Evolutionary conservation across 352 stramenopile species (phyloP).

Genomic region (Phytopythium oedochilum): DNA sequence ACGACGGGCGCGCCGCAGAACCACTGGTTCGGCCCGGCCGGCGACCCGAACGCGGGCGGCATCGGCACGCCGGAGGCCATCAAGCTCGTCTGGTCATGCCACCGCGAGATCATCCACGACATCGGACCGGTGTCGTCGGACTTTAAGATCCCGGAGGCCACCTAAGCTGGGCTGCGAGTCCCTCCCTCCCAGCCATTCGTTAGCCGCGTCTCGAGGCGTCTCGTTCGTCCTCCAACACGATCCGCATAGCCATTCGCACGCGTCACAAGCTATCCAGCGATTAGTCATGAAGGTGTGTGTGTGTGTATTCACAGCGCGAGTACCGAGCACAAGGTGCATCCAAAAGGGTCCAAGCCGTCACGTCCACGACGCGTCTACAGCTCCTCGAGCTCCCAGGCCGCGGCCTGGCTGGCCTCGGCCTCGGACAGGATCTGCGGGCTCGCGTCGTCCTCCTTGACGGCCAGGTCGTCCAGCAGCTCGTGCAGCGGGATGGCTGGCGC

Average conservation of each 20-base stretch:
- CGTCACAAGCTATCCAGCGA: no score
- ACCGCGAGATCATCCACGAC: conserved; percentile 97
- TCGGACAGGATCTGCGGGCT: conserved; percentile 55
- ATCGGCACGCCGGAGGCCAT: conserved; percentile 99
- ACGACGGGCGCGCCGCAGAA: conserved; percentile 95
- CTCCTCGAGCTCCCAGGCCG: conserved; percentile 78
- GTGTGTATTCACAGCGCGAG: not conserved
- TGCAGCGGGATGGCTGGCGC: conserved; percentile 53
- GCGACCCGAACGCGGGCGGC: conserved; percentile 94
- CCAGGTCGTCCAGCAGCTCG: conserved; percentile 78
- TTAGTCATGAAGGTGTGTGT: not conserved
- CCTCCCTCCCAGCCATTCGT: no score
- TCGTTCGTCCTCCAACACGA: not conserved
- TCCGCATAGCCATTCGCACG: no score
- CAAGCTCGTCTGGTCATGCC: conserved; percentile 98
- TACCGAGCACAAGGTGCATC: not conserved
- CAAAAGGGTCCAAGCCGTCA: not conserved
- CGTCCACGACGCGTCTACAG: conserved; percentile 33
- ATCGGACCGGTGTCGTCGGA: conserved; percentile 57
- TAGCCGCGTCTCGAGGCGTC: not conserved
- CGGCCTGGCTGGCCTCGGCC: conserved; percentile 51
- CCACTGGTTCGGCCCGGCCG: conserved; percentile 96
- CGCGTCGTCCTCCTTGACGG: conserved; percentile 30
- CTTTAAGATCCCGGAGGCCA: conserved; percentile 82
- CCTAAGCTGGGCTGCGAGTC: no score